Evolutionary conservation across 1,139 yeast genomes (phyloP), one percentile per base, ranked within the genome.

Genomic region (Candida labiduridarum): DNA sequence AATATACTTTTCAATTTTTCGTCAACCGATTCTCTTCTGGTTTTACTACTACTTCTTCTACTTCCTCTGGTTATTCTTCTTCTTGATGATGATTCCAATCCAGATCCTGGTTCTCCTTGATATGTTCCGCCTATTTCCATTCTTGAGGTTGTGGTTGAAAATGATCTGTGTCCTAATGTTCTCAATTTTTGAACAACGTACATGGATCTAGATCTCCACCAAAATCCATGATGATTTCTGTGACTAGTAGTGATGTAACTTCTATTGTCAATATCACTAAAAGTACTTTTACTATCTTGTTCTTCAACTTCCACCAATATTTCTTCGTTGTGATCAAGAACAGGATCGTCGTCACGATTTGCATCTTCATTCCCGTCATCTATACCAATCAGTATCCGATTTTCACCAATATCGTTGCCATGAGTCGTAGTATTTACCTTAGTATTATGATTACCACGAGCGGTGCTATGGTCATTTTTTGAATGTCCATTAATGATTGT

Each of bases 1-100:
- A 45, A 45, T 34, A 45, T 30, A 39, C 47, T 45, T 25, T 45
- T 45, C 30, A 45, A 31, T 22, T 45, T 38, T 19, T 38, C 47
- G 39, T 39, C 43, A 16, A 45, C 43, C 9, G 30, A 38, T 25
- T 22, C 41, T 10, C 27, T 36, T 36, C 27, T 36, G 14, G 7
- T 41, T n/a, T 27, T 12, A 25, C 10, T 38, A 15, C 19, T 15
- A 8, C 19, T 9, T 18, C 39, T 18, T 34, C 36, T 34, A 7
- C 11, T 4, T n/a, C 16, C 14, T 12, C n/a, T 31, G 6, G 12
- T 31, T 31, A 2, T 31, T 10, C 16, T 34, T 12, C n/a, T 31
- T 10, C 34, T 31, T 31, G 2, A 6, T 10, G 34, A 31, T 25
- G 9, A 25, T 25, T 25, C 29, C 2, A 8, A 25, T 2, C 29